Evolutionary conservation across 345 rosid genomes (phyloP).

Genomic region (Stellera chamaejasme): DNA sequence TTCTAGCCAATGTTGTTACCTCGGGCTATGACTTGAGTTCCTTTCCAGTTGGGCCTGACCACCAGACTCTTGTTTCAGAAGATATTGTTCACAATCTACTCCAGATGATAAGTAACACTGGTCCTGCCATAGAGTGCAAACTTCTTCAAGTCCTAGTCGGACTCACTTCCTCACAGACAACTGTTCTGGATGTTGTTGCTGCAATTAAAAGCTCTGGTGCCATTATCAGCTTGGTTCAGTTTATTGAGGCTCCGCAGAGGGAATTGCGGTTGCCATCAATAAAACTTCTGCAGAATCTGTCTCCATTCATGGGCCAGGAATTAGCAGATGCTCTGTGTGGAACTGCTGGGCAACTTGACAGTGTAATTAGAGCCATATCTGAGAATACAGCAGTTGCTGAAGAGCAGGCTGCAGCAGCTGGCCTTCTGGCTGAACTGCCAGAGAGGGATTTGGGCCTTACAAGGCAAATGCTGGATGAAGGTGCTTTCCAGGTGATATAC

Average conservation of each 20-base stretch:
- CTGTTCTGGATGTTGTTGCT: slow-evolving; percentile 66
- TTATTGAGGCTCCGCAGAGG: slow-evolving; percentile 71
- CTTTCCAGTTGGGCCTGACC: slow-evolving; percentile 54
- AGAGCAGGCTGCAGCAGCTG: slow-evolving; percentile 88
- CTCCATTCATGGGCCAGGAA: slow-evolving; percentile 83
- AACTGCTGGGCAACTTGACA: slow-evolving; percentile 73
- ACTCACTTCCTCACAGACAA: slow-evolving; percentile 54
- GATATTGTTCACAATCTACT: slow-evolving; percentile 70
- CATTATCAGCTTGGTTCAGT: slow-evolving; percentile 87
- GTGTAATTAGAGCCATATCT: slow-evolving; percentile 52
- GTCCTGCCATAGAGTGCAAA: slow-evolving; percentile 90
- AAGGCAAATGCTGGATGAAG: slow-evolving; percentile 70
- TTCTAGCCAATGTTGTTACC: slow-evolving; percentile 81
- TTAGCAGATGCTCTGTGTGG: slow-evolving; percentile 75
- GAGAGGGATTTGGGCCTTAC: slow-evolving; percentile 87
- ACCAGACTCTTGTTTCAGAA: slow-evolving; percentile 83
- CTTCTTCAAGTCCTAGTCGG: slow-evolving; percentile 96
- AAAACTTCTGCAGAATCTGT: slow-evolving; percentile 74
- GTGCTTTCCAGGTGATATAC: slow-evolving; percentile 57
- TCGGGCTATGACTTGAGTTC: slow-evolving; percentile 67
- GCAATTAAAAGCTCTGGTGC: slow-evolving; percentile 95
- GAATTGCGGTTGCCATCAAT: slow-evolving; percentile 80
- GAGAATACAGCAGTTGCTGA: slow-evolving; percentile 70
- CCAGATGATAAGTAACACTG: slow-evolving; percentile 87
- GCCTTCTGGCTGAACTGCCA: slow-evolving; percentile 94